Base-by-base conservation (phyloP, 257 asterid genomes). In the Leptodermis oblonga region DNA sequence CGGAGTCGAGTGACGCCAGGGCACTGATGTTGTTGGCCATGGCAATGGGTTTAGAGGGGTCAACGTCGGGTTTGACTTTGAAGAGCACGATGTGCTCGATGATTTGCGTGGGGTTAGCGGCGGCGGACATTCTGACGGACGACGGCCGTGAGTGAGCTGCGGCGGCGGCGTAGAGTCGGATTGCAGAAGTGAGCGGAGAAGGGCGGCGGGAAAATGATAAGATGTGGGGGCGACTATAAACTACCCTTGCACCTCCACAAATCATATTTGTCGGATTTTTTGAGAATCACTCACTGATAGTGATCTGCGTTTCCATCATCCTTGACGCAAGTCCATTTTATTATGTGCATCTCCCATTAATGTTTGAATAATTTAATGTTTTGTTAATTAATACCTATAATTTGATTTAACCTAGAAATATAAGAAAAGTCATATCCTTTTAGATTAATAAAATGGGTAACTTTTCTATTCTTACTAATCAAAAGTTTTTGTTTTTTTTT, bases 51-150 rank as follows among this genome's bases (percentile, higher is more conserved):
- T 86, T 85, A 58, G 92, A 76, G 7, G 86, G 80, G 33, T 86
- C 89, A 22, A 82, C 77, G 45, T 68, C 80, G 53, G 92, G 85
- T 67, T 84, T 88, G 65, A 79, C 83, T 78, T 87, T 90, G 82
- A 86, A 83, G 60, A 92, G 95, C 53, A 92, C 97, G 66, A 92
- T 71, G 84, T 90, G 98, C 73, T 92, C 97, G 80, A 92, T 70
- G 80, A 90, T 73, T 68, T 86, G 84, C 28, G 62, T 42, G 31
- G 75, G 68, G 37, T 49, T 33, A 5, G 86, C 22, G 60, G 78
- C 30, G 60, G 78, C 22, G 23, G 80, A 73, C 70, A 74, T 72
- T 23, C 70, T 77, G 72, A 37, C 49, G 20, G 72, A 69, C 30
- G 67, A 65, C 42, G 67, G 52, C 18, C 25, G 65, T 0, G 74